Conservation (phyloP, 2,329 filamentous ascomycete species). For the Trichoderma aggressivum region DNA sequence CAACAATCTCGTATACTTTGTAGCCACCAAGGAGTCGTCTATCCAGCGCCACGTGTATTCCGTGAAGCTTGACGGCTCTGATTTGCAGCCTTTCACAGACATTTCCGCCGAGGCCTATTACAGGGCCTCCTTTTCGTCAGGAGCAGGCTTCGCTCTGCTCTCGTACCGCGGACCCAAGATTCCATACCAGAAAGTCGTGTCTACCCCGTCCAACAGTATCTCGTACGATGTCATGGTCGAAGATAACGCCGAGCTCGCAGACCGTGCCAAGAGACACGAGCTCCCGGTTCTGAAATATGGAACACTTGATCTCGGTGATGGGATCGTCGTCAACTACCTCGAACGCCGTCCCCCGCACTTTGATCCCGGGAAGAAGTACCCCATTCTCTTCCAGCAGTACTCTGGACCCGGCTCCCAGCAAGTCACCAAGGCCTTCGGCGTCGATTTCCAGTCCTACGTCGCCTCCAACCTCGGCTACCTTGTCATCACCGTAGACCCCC, state of each 20-base stretch:
- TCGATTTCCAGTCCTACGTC: constrained; percentile 89
- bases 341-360: constrained; percentile 92
- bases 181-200: constrained; percentile 88
- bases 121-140: constrained; percentile 75
- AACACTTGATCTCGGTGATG: constrained; percentile 76
- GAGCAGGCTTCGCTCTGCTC: constrained; percentile 78
- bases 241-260: constrained; percentile 67
- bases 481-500: constrained; percentile 89
- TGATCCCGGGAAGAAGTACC: constrained; percentile 77
- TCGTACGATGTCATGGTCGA: constrained; percentile 71
- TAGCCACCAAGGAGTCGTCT: constrained; percentile 79
- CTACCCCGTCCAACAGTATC: constrained; percentile 66
- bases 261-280: constrained; percentile 70
- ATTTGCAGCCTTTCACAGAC: constrained; percentile 70
- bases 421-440: constrained; percentile 73
- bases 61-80: constrained; percentile 77
- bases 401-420: constrained; percentile 90
- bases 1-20: constrained; percentile 87
- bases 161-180: constrained; percentile 80
- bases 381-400: constrained; percentile 92
- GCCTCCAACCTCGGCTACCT: constrained; percentile 85
- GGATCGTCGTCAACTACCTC: constrained; percentile 66
- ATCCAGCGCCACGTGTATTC: constrained; percentile 91
- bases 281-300: constrained; percentile 80
- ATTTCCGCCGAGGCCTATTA: constrained; percentile 74